Conservation (phyloP, 1,284 basidiomycete genomes). For the Sanghuangporus weigelae region DNA sequence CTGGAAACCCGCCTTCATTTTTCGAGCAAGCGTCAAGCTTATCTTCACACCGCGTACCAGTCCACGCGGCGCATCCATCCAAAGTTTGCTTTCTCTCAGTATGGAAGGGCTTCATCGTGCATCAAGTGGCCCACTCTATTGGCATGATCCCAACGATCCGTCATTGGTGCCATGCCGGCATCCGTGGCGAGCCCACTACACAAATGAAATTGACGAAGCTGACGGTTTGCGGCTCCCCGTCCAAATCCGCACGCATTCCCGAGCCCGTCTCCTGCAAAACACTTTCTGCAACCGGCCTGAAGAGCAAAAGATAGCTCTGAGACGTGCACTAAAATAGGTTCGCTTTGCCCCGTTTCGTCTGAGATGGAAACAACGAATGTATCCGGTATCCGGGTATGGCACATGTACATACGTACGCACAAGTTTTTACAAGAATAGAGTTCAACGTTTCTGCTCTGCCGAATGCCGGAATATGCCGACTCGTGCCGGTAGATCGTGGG, state of each 20-base stretch:
- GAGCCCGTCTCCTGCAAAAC: neutral
- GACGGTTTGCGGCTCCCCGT: neutral
- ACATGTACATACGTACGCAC: no score
- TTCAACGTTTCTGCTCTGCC: neutral
- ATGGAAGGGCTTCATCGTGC: neutral
- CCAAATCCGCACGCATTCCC: neutral
- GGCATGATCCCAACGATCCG: no score
- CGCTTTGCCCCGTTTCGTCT: neutral
- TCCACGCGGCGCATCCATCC: neutral
- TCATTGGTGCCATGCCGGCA: neutral
- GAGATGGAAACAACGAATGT: neutral
- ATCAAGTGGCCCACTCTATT: neutral
- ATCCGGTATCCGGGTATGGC: no score
- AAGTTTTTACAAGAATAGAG: no score
- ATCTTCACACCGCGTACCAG: neutral
- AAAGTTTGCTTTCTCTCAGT: no score
- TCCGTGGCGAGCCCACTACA: neutral
- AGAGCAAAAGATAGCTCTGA: neutral
- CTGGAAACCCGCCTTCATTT: neutral
- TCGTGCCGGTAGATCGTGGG: neutral
- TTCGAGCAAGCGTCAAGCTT: neutral
- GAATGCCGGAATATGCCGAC: neutral
- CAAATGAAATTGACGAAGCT: neutral
- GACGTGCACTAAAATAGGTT: neutral
- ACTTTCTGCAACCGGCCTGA: no score